Conservation (phyloP, 2,329 filamentous ascomycete genomes). For the Cladosporium cucumerinum region DNA sequence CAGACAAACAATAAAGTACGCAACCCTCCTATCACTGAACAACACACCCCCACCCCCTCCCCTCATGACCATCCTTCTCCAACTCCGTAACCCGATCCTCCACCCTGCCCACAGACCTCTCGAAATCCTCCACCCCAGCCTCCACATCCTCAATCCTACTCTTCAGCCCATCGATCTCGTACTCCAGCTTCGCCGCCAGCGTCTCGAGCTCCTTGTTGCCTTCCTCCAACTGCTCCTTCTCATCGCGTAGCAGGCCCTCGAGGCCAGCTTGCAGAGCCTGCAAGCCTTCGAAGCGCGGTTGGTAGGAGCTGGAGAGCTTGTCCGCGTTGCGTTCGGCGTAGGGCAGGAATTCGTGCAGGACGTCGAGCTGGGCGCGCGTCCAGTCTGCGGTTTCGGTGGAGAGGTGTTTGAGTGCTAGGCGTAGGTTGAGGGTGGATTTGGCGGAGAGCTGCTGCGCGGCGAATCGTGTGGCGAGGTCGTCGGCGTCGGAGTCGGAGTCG, state of each 20-base stretch:
- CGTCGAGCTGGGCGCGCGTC: slow-evolving; percentile 57
- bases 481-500: slow-evolving; percentile 21
- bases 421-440: slow-evolving; percentile 57
- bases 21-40: slow-evolving; percentile 16
- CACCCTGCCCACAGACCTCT: slow-evolving; percentile 62
- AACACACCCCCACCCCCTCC: slow-evolving; percentile 27
- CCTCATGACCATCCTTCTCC: slow-evolving; percentile 56
- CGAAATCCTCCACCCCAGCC: slow-evolving; percentile 74
- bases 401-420: slow-evolving; percentile 47
- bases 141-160: slow-evolving; percentile 84
- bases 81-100: slow-evolving; percentile 48
- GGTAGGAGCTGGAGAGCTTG: slow-evolving; percentile 64
- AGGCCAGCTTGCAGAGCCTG: slow-evolving; percentile 64
- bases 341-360: slow-evolving; percentile 54
- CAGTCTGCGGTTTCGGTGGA: slow-evolving; percentile 48
- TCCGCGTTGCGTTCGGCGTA: slow-evolving; percentile 62
- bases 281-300: slow-evolving; percentile 67
- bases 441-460: slow-evolving; percentile 36
- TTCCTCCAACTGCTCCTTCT: slow-evolving; percentile 67
- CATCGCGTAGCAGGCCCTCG: slow-evolving; percentile 65
- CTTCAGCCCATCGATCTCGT: slow-evolving; percentile 78
- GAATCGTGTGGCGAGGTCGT: slow-evolving; percentile 24
- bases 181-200: slow-evolving; percentile 80
- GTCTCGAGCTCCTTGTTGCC: slow-evolving; percentile 75
- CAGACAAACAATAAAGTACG: neutral